phyloP scores from a whole-genome alignment of 257 asterid genomes.

The Nyctanthes arbortristis region DNA sequence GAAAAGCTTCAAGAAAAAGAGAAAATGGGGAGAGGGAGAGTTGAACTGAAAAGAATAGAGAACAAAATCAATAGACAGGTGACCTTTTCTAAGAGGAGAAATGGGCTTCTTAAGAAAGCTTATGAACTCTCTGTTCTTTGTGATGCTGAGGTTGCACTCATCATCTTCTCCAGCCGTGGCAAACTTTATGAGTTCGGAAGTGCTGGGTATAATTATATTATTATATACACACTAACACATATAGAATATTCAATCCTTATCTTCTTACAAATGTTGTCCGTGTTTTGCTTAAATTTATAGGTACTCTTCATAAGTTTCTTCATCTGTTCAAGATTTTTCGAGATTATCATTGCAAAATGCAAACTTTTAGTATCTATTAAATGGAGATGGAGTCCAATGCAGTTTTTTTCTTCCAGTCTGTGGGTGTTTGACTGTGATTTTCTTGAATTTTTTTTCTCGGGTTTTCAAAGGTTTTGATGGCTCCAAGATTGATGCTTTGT shows the following conservation, averaged over 20 bases:
- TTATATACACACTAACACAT: not conserved
- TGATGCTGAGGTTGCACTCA: conserved; percentile 97
- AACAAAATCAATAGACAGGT: conserved; percentile 97
- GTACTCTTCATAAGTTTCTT: conserved; percentile 10
- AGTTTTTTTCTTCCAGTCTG: not conserved
- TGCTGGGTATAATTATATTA: conserved; percentile 50
- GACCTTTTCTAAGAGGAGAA: conserved; percentile 90
- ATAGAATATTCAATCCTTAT: not conserved
- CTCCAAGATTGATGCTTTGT: conserved; percentile 34
- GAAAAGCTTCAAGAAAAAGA: not conserved
- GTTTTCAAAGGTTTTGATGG: not conserved
- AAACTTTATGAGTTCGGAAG: conserved; percentile 91
- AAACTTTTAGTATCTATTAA: conserved; percentile 1
- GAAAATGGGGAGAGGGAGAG: conserved; percentile 94
- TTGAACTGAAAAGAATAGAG: conserved; percentile 88
- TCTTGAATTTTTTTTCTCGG: not conserved
- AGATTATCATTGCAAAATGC: not conserved
- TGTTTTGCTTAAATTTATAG: conserved; percentile 20
- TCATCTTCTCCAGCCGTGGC: conserved; percentile 92
- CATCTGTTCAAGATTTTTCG: not conserved
- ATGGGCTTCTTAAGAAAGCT: conserved; percentile 94
- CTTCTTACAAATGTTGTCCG: conserved; percentile 9
- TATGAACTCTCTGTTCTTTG: conserved; percentile 93
- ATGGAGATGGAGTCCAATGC: not conserved
- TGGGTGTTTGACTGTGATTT: not conserved